Percentiles rank a stretch among this genome's conserved stretches.
Conservation (phyloP, 331 rosid genomes). For the Rosa hybrid region DNA sequence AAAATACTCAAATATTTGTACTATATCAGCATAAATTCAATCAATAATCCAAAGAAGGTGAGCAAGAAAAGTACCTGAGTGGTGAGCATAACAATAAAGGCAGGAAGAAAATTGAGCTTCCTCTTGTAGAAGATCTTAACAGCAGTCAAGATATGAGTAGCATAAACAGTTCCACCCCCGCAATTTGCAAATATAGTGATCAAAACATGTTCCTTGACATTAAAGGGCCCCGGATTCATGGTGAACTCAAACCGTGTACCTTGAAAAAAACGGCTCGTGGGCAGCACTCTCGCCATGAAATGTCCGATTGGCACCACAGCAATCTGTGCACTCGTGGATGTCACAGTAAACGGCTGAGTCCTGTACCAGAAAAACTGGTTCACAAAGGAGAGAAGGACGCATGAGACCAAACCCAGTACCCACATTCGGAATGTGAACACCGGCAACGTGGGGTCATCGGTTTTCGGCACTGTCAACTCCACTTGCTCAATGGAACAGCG, state of each 20-base stretch:
- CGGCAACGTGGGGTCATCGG: constrained; percentile 66
- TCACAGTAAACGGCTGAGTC: constrained; percentile 54
- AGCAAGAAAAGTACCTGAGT: constrained; percentile 56
- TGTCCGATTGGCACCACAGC: constrained; percentile 87
- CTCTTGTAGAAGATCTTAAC: constrained; percentile 66
- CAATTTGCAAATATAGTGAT: constrained; percentile 75
- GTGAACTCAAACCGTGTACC: constrained; percentile 58
- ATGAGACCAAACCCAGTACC: constrained; percentile 69
- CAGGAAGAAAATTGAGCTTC: constrained; percentile 52
- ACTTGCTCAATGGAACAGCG: constrained; percentile 55
- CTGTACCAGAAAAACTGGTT: constrained; percentile 93
- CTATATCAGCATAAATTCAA: neutral
- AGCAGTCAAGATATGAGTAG: constrained; percentile 72
- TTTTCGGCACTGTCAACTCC: constrained; percentile 72
- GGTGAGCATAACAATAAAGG: constrained; percentile 66
- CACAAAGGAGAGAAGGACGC: constrained; percentile 65
- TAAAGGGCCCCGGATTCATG: constrained; percentile 80
- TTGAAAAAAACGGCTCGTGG: constrained; percentile 46
- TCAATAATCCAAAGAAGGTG: neutral
- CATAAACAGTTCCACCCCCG: constrained; percentile 73
- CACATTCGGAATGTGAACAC: constrained; percentile 82
- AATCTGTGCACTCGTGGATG: constrained; percentile 79
- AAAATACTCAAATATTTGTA: neutral
- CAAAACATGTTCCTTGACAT: constrained; percentile 80
- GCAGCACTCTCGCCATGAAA: constrained; percentile 66